Evolutionary conservation across 768 basidiomycete genomes (phyloP), one percentile per base, ranked within the genome.

Genomic region (Mycena olivaceomarginata): DNA sequence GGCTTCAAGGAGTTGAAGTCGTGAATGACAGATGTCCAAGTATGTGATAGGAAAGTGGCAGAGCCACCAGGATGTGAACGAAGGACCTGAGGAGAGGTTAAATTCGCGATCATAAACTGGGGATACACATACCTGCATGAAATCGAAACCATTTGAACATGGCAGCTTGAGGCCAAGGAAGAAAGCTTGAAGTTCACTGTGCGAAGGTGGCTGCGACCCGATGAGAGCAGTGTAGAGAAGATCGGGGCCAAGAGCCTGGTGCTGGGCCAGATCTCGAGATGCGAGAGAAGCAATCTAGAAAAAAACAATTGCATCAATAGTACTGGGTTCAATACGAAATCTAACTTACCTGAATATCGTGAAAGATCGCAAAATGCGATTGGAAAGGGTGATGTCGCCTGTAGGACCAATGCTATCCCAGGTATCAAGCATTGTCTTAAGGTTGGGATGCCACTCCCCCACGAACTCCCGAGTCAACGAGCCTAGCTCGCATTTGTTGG

Each of bases 381-480:
- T 57, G 43, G 41, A 57, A 59, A 6, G 51, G 6, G 43, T 18
- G 5, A 67, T 37, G 13, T 74, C 25, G 18, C 66, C 72, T 40
- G 20, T 18, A 16, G 51, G 48, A 8, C 64, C 72, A 2, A 22
- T 41, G 5, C 22, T n/a, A 11, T 13, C 10, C 59, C 68, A 70
- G 1, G 1, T 6, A 22, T 76, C 68, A 10, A 76, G 68, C 0
- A 40, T 10, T 0, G 22, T 40, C 5, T 22, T 25, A n/a, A 79
- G 75, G 18, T 68, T 67, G 0, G 78, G 75, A 57, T 73, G 53
- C 78, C 78, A 79, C 48, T 79, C 78, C 0, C 41, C 43, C 18
- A 79, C 45, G 16, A 72, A 67, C 0, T 46, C 57, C 9, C 48
- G 56, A 40, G 39, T 46, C 5, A 79, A 46, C 4, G 75, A 70